Base-by-base conservation (phyloP, 345 rosid species). In the Acer campestre region DNA sequence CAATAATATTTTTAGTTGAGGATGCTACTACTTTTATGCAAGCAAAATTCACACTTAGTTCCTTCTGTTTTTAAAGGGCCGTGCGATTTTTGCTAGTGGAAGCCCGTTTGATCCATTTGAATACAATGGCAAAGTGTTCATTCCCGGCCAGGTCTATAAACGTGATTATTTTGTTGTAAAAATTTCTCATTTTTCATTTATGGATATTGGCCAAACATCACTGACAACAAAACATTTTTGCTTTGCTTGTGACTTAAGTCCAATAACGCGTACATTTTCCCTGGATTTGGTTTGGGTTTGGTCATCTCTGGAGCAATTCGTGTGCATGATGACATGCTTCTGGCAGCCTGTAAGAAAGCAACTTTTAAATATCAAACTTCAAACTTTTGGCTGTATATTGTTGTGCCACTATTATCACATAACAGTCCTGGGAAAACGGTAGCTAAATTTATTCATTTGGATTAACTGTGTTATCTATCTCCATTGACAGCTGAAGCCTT, bases 1-100 rank as follows among this genome's bases (percentile, higher is more conserved):
- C 9, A 1, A 35, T 5, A 46, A 5, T 46, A n/a, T 38, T 48
- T 75, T 44, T 77, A 7, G 68, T 27, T 44, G 40, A 56, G 61
- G 67, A 58, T 38, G 61, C 31, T 44, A n/a, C 7, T 35, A 35
- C 38, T 27, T 73, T 12, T 22, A 73, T 73, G n/a, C 44, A 46
- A 42, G 55, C 58, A 58, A 75, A 12, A 23, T 35, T 53, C 27
- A 67, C 64, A 17, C 61, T 29, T 0, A 6, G 13, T 64, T 27
- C 18, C 48, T 71, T 44, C 51, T 71, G 17, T 67, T 67, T 63
- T 48, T 40, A 67, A 87, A 96, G 99, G 99, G 99, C 10, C 90
- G 91, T 75, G 98, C 98, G 14, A 96, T 94, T 67, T 96, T 88
- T 64, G 98, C 98, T 7, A 94, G 99, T 73, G 99, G 99, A 86